These are phyloP conservation scores for Phytophthora megakarya DNA, from an alignment of 352 stramenopile species.

Conservation along the genomic window DNA sequence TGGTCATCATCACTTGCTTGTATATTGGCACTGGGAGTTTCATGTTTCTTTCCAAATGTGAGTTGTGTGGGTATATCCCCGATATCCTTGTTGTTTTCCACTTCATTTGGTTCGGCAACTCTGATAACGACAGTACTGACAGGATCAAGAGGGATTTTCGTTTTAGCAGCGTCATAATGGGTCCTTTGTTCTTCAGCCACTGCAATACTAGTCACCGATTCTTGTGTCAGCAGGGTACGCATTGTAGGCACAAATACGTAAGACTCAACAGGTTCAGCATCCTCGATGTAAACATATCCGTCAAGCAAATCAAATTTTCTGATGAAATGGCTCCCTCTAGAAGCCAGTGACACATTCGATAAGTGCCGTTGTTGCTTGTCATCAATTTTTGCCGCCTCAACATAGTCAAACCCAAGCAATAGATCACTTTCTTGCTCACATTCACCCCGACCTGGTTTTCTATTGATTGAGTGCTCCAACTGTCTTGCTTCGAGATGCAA, in stretches of 20 bases:
- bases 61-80: background rate
- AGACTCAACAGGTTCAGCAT: constrained; percentile 12
- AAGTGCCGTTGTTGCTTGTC: background rate
- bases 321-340: background rate
- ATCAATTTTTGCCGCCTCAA: constrained; percentile 26
- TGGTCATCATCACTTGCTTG: background rate
- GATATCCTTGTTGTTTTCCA: background rate
- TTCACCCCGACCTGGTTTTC: background rate
- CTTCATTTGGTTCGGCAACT: too few relatives aligned
- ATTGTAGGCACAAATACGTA: background rate
- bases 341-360: background rate
- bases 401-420: constrained; percentile 42
- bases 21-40: background rate
- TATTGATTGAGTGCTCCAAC: background rate
- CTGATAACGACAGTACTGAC: too few relatives aligned
- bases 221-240: background rate
- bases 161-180: too few relatives aligned
- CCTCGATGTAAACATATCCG: constrained; percentile 47
- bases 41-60: background rate
- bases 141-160: background rate
- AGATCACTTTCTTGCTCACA: constrained; percentile 23
- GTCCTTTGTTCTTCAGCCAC: too few relatives aligned
- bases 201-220: too few relatives aligned
- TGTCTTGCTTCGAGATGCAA: constrained; percentile 49
- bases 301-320: constrained; percentile 34